Evolutionary conservation across 2,329 filamentous ascomycete genomes (phyloP), one percentile per base, ranked within the genome.

Genomic region (Fusarium equiseti): DNA sequence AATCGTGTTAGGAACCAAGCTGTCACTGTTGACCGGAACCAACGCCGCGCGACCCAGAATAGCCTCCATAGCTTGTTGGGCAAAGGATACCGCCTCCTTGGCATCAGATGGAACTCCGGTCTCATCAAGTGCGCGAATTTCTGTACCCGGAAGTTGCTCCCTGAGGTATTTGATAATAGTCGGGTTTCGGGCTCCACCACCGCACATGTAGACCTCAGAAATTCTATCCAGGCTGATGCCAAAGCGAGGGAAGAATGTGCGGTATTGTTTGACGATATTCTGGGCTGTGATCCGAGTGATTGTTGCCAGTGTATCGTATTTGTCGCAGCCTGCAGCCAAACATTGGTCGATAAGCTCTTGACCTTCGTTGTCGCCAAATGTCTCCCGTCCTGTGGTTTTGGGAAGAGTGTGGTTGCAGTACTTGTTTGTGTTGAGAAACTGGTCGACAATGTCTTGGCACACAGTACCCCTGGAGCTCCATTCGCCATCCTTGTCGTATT

Each of bases 271-370:
- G 13, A 88, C 82, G 27, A 89, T 88, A n/a, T 86, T 84, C 74
- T 89, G 84, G 0, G 87, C 84, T 0, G 87, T 89, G 72, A 89
- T 84, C 18, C 87, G 83, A 20, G 88, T 90, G 48, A 89, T 81
- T 1, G 87, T 88, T 0, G 88, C 87, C 9, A 89, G 82, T 10
- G 85, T 82, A 70, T 89, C 87, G 57, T 86, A 81, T 5, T 83
- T 79, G 2, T 76, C 48, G 15, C 55, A 63, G 1, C 60, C 60
- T 9, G 55, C 42, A 35, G 78, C 79, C 52, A 82, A 77, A 18
- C 81, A 85, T 60, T 84, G 79, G 13, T 79, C 71, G 52, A 89
- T 85, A 20, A 89, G 75, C 2, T 84, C 82, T 70, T 84, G 81
- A 1, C 85, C 86, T 59, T 88, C 77, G 16, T 84, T 87, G 60